phyloP scores from a whole-genome alignment of 1,284 basidiomycete genomes.

The Amylostereum areolatum region DNA sequence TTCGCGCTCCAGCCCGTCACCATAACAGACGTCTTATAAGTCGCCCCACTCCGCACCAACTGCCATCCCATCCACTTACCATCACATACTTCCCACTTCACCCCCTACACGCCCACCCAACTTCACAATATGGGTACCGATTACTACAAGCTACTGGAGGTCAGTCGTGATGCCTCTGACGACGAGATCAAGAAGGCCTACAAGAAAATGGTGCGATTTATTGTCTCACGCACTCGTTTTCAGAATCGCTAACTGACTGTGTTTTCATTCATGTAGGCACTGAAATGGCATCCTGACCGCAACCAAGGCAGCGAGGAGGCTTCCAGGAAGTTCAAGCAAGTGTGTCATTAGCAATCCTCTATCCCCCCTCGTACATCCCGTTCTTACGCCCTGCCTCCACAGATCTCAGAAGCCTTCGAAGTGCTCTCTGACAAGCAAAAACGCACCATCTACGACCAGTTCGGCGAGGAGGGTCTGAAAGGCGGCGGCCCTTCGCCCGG shows the following conservation, averaged over 20 bases:
- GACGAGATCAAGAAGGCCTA: conserved; percentile 54
- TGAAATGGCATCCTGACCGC: conserved; percentile 71
- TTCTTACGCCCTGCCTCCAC: not conserved
- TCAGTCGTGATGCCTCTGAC: conserved; percentile 70
- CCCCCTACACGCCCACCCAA: not conserved
- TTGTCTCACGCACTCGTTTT: too few relatives aligned
- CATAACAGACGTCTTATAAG: too few relatives aligned
- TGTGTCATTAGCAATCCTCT: conserved; percentile 18
- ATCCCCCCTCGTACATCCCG: not conserved
- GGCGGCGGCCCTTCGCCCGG: conserved; percentile 40
- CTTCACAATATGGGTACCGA: conserved; percentile 59
- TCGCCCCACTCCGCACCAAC: too few relatives aligned
- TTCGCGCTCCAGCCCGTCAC: too few relatives aligned
- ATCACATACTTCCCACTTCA: too few relatives aligned
- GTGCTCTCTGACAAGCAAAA: conserved; percentile 94
- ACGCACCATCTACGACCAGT: conserved; percentile 89
- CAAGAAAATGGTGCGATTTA: conserved; percentile 35
- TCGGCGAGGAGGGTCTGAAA: conserved; percentile 95
- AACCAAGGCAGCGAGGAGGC: conserved; percentile 82
- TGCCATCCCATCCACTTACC: too few relatives aligned
- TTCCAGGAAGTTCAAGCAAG: conserved; percentile 91
- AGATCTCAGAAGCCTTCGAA: conserved; percentile 96
- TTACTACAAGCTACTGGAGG: conserved; percentile 80
- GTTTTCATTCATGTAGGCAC: conserved; percentile 28
- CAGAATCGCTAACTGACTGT: too few relatives aligned